These are phyloP conservation scores for Pythium dissimile DNA, from an alignment of 352 stramenopile genomes.

Conservation along the genomic window DNA sequence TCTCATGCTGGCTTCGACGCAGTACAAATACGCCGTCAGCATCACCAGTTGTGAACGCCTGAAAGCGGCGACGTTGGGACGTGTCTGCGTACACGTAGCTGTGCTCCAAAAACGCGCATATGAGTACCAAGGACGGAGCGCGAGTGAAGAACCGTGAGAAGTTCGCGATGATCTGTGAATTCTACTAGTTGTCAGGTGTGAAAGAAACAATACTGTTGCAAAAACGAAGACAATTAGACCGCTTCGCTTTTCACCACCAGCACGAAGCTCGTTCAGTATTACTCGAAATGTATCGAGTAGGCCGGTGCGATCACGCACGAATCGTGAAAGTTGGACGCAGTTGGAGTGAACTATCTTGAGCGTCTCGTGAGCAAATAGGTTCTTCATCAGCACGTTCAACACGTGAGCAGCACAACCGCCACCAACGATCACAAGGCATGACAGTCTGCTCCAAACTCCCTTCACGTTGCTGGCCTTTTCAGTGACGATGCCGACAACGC, in stretches of 20 bases:
- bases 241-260: neutral
- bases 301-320: slow-evolving; percentile 1
- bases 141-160: no score
- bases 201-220: no score
- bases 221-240: neutral
- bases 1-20: no score
- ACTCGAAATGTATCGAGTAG: slow-evolving; percentile 4
- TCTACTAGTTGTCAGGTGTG: no score
- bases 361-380: neutral
- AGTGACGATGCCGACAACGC: slow-evolving; percentile 8
- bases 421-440: neutral
- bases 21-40: no score
- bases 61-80: no score
- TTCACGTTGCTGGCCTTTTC: slow-evolving; percentile 12
- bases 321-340: neutral
- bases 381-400: slow-evolving; percentile 11
- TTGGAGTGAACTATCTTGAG: slow-evolving; percentile 1
- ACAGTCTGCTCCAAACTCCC: neutral
- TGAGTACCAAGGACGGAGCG: no score
- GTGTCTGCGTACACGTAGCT: no score
- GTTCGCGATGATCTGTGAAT: no score
- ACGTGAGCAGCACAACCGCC: slow-evolving; percentile 9
- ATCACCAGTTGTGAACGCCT: no score
- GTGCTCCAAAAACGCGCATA: no score
- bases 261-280: neutral